Percentiles rank a stretch among this genome's conserved stretches.
Conservation (phyloP, 163 green algal species). For the Chlorella variabilis region DNA sequence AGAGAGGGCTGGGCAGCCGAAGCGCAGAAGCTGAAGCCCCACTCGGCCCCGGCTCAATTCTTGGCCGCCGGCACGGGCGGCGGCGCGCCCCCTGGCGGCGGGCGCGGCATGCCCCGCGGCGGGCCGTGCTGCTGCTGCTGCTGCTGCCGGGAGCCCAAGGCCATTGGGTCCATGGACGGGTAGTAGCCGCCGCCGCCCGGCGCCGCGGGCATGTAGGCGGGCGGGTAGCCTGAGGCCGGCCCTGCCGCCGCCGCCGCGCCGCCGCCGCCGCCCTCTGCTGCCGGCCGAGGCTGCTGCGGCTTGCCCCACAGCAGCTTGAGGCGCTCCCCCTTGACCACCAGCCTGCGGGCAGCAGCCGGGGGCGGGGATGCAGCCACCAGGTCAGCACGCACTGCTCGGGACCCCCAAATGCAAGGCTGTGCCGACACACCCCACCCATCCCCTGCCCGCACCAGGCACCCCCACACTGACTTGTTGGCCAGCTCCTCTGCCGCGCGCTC, state of each 20-base stretch:
- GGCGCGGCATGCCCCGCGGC: not conserved
- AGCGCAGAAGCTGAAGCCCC: no score
- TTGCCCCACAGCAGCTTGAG: conserved; percentile 92
- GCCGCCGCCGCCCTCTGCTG: not conserved
- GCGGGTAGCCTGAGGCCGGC: conserved; percentile 12
- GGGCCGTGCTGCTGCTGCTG: conserved; percentile 25
- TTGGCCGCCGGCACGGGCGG: not conserved
- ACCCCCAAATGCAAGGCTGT: no score
- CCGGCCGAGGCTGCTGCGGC: conserved; percentile 52
- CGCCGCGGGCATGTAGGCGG: conserved; percentile 41
- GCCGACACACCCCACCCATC: no score
- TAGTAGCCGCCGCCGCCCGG: conserved; percentile 48
- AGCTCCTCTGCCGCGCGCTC: conserved; percentile 87
- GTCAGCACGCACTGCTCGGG: no score
- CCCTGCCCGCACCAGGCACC: not conserved
- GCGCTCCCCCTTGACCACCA: conserved; percentile 87
- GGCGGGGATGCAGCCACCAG: not conserved
- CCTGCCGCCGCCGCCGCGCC: conserved; percentile 26
- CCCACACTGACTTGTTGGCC: conserved; percentile 43
- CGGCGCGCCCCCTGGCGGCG: not conserved
- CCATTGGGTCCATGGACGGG: conserved; percentile 75
- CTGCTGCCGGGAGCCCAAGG: not conserved
- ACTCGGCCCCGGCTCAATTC: not conserved
- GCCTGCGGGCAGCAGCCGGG: conserved; percentile 28
- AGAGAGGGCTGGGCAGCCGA: no score